Evolutionary conservation across 2,329 filamentous ascomycete genomes (phyloP).

Genomic region (Fusarium buharicum): DNA sequence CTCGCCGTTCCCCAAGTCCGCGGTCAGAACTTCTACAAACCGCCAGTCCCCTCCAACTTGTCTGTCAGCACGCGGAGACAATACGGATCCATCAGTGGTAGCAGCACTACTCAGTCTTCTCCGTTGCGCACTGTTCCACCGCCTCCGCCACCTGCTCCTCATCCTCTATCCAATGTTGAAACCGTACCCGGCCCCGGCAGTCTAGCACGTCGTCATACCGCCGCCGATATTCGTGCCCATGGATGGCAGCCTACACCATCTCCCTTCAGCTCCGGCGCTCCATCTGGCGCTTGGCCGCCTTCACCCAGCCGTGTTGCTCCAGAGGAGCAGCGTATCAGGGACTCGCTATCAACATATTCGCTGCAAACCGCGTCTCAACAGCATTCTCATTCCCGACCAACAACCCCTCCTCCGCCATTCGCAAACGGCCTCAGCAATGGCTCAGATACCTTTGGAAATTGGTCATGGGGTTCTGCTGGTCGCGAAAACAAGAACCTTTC

Average conservation of each 20-base stretch:
- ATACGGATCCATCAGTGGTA: slow-evolving; percentile 87
- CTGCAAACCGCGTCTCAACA: slow-evolving; percentile 57
- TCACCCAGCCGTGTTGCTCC: slow-evolving; percentile 62
- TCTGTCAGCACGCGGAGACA: slow-evolving; percentile 79
- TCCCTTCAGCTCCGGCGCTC: slow-evolving; percentile 69
- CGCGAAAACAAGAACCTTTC: slow-evolving; percentile 62
- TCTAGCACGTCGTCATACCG: slow-evolving; percentile 86
- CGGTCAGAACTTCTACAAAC: slow-evolving; percentile 73
- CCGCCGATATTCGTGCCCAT: slow-evolving; percentile 92
- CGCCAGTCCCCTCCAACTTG: slow-evolving; percentile 83
- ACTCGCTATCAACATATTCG: slow-evolving; percentile 67
- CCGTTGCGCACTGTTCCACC: slow-evolving; percentile 76
- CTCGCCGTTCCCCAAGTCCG: slow-evolving; percentile 70
- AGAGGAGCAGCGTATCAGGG: slow-evolving; percentile 66
- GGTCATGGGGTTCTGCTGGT: slow-evolving; percentile 66
- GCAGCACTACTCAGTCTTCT: slow-evolving; percentile 71
- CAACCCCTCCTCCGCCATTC: slow-evolving; percentile 63
- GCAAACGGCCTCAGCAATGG: slow-evolving; percentile 55
- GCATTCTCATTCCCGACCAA: slow-evolving; percentile 63
- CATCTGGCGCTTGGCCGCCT: slow-evolving; percentile 63
- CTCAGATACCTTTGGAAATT: slow-evolving; percentile 62
- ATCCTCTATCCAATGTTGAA: slow-evolving; percentile 71
- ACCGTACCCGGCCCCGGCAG: slow-evolving; percentile 74
- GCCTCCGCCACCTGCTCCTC: slow-evolving; percentile 71
- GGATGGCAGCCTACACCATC: slow-evolving; percentile 76